Evolutionary conservation across 2,329 filamentous ascomycete species (phyloP).

Genomic region (Sordariomycetes sp.): DNA sequence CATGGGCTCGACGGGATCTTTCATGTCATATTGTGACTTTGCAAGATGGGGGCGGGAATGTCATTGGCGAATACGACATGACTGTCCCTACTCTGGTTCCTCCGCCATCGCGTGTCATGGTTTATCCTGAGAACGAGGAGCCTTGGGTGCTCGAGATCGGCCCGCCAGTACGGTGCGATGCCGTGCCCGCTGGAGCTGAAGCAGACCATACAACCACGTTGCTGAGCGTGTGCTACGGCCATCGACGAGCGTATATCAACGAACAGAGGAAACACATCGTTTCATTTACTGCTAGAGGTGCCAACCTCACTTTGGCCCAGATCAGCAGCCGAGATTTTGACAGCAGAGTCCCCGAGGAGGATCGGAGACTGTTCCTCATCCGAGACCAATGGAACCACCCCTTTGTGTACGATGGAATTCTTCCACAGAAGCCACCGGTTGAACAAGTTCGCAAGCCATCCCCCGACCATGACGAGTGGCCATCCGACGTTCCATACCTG

Average conservation of each 20-base stretch:
- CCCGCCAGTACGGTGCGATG: not conserved
- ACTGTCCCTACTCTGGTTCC: conserved; percentile 28
- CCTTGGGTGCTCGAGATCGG: conserved; percentile 23
- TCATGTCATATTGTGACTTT: conserved; percentile 5
- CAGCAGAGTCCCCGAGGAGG: conserved; percentile 12
- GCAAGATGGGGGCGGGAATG: conserved; percentile 16
- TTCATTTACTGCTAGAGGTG: conserved; percentile 19
- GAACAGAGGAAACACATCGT: conserved; percentile 26
- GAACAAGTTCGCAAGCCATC: conserved; percentile 24
- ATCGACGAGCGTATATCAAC: conserved; percentile 25
- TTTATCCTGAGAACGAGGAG: conserved; percentile 24
- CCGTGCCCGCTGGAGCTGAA: not conserved
- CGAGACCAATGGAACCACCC: conserved; percentile 21
- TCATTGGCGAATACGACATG: conserved; percentile 24
- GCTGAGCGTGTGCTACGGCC: conserved; percentile 17
- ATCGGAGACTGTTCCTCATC: conserved; percentile 19
- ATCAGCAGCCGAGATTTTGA: conserved; percentile 13
- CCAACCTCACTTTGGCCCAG: conserved; percentile 13
- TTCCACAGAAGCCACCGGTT: conserved; percentile 28
- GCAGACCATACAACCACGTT: conserved; percentile 28
- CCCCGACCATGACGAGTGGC: conserved; percentile 21
- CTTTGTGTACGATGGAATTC: conserved; percentile 23
- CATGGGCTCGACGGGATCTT: conserved; percentile 20
- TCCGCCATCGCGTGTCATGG: conserved; percentile 17
- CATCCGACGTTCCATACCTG: conserved; percentile 33